Base-by-base conservation (phyloP, 2,329 filamentous ascomycete species). In the Westerdykella aurantiaca region DNA sequence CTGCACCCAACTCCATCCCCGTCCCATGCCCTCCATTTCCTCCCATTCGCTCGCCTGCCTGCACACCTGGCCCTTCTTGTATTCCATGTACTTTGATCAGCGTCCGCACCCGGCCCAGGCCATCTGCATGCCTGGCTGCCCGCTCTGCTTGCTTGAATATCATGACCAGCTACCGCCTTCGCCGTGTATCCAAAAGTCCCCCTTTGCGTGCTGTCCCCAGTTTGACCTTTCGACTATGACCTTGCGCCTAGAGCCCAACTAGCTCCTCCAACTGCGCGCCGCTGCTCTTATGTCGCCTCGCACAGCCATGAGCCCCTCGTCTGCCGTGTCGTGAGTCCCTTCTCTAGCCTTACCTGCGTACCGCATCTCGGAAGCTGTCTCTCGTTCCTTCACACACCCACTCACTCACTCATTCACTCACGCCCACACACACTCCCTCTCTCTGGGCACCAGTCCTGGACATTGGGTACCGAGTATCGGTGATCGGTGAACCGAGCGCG, bases 41-140 rank as follows among this genome's bases (percentile, higher is more conserved):
- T 58, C 58, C 56, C 44, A 67, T 66, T 67, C 63, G 63, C 51
- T 60, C 58, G 52, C 41, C 53, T 55, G 44, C 42, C 47, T 54
- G 57, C 55, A 54, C 60, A 58, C 63, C 58, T 64, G 61, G 56
- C 60, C 57, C 47, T 57, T 59, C 51, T 56, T 66, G 62, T 64
- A 63, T 63, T 47, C 60, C 60, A 59, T 61, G 63, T 67, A 66
- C 62, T 61, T 58, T 39, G 64, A 66, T 67, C 63, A 61, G 57
- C 63, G 52, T 58, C 57, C 50, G 53, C 58, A 54, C 59, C 33
- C 58, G 42, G 51, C 50, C 50, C 58, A 53, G 53, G 45, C 53
- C 47, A 58, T 59, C 59, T 9, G 9, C 25, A 9, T 29, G 25
- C 25, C 25, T 6, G 18, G 4, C 18, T 21, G 18, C 18, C 18